A percentile compares a stretch with the other conserved stretches of the same genome.
Evolutionary conservation across 2,329 filamentous ascomycete species (phyloP).

Genomic region (Penicillium expansum): DNA sequence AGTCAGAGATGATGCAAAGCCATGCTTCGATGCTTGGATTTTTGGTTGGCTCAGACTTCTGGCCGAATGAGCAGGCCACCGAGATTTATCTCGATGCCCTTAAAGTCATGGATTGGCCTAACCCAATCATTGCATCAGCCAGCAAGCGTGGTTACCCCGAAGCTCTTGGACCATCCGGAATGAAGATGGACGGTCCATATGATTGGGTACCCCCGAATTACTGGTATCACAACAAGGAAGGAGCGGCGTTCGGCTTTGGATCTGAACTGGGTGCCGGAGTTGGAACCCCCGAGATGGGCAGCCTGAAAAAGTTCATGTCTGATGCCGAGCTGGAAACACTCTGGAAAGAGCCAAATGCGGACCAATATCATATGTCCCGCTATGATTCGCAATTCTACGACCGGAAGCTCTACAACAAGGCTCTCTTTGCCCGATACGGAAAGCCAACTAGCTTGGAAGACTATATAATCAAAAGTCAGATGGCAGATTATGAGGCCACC

Average conservation of each 20-base stretch:
- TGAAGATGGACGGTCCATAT: slow-evolving; percentile 67
- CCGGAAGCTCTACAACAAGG: slow-evolving; percentile 58
- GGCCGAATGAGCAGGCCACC: slow-evolving; percentile 59
- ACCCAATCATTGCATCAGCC: slow-evolving; percentile 58
- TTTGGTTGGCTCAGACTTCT: slow-evolving; percentile 62
- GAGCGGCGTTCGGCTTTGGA: slow-evolving; percentile 62
- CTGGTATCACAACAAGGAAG: slow-evolving; percentile 56
- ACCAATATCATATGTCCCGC: slow-evolving; percentile 60
- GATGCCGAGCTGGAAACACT: slow-evolving; percentile 53
- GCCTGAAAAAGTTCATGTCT: slow-evolving; percentile 55
- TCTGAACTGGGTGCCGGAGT: slow-evolving; percentile 62
- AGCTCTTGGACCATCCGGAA: slow-evolving; percentile 54
- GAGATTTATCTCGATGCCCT: slow-evolving; percentile 54
- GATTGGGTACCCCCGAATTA: slow-evolving; percentile 66
- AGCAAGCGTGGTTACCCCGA: slow-evolving; percentile 54
- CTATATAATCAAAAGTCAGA: slow-evolving; percentile 59
- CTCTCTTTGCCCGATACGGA: slow-evolving; percentile 53
- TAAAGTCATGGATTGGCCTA: slow-evolving; percentile 53
- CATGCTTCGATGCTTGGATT: slow-evolving; percentile 60
- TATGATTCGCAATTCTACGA: slow-evolving; percentile 55
- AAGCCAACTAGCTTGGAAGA: slow-evolving; percentile 53
- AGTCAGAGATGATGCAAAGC: slow-evolving; percentile 58
- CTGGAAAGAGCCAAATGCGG: slow-evolving; percentile 55
- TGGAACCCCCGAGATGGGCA: slow-evolving; percentile 58
- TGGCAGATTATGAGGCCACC: slow-evolving; percentile 64